Evolutionary conservation across 2,329 filamentous ascomycete species (phyloP), one percentile per base, ranked within the genome.

Genomic region (Phialophora chinensis): DNA sequence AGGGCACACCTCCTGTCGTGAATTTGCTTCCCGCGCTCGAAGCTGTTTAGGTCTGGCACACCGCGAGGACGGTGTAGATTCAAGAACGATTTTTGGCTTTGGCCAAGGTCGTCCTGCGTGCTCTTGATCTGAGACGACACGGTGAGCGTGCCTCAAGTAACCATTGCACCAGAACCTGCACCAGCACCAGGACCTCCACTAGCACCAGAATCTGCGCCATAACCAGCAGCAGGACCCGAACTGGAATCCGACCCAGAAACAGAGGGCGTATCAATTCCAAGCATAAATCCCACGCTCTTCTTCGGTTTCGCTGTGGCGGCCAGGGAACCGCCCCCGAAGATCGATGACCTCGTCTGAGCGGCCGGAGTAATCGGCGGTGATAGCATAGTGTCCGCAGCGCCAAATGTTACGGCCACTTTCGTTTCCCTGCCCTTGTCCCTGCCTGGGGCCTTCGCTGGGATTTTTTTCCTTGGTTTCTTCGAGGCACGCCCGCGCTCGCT

Each of bases 231-330:
- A n/a, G 38, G n/a, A 44, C 38, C 38, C 0, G 38, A 44, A 20
- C 38, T 44, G 38, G 38, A n/a, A 8, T 44, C 38, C 17, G 38
- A 44, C 5, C 38, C 38, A 44, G 38, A 61, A 29, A 47, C 20
- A 42, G 47, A 29, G 20, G 47, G 1, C 10, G 47, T 29, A 8
- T 14, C 3, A 3, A n/a, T 7, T 4, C 60, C 66, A 10, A 57
- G 38, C 23, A 50, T 23, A 12, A 67, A 56, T 27, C 67, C 57
- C 4, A 69, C 67, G 31, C 59, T 66, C 55, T 67, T 69, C 62
- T 69, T 65, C 31, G 65, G 49, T 50, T 54, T 65, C 12, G 47
- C 2, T 20, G 20, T 8, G 17, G n/a, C 49, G 23, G 31, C 49
- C 23, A 31, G 25, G 11, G 49, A 52, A 52, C 20, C n/a, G 49